Evolutionary conservation across 1,139 yeast genomes (phyloP).

Genomic region (Magnusiomyces suaveolens): DNA sequence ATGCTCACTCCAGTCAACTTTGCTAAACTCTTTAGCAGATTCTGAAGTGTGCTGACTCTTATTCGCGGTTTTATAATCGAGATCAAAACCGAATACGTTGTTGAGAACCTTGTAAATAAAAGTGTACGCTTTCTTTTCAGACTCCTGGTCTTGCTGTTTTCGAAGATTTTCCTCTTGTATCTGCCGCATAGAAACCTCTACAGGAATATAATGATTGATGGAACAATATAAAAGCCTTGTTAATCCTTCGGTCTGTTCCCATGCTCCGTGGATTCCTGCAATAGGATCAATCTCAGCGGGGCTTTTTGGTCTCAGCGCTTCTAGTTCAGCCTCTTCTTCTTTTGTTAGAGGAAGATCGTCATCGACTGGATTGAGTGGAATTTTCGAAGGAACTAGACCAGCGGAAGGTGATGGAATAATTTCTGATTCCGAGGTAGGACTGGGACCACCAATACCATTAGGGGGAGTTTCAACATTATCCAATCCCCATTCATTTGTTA

Average conservation of each 20-base stretch:
- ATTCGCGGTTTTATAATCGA: no score
- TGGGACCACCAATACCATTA: neutral
- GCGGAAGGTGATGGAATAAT: neutral
- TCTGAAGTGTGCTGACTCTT: no score
- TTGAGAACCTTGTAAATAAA: no score
- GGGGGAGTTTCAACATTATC: neutral
- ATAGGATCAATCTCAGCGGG: neutral
- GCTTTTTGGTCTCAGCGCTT: neutral
- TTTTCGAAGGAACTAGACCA: neutral
- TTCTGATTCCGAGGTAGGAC: neutral
- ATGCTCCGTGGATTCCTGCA: neutral
- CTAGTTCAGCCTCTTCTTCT: constrained; percentile 1
- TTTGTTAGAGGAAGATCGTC: neutral
- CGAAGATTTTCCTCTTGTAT: neutral
- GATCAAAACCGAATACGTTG: no score
- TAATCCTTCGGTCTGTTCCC: neutral
- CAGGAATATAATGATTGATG: neutral
- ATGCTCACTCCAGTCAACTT: no score
- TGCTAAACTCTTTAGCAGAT: no score
- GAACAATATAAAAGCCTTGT: neutral
- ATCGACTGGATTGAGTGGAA: neutral
- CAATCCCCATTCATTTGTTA: neutral
- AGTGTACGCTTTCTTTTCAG: no score
- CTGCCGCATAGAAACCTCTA: neutral
- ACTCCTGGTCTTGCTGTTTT: no score